Percentiles rank a stretch among this genome's conserved stretches.
These are phyloP conservation scores for Ilyonectria robusta DNA, from an alignment of 2,329 filamentous ascomycete genomes.

Conservation along the genomic window DNA sequence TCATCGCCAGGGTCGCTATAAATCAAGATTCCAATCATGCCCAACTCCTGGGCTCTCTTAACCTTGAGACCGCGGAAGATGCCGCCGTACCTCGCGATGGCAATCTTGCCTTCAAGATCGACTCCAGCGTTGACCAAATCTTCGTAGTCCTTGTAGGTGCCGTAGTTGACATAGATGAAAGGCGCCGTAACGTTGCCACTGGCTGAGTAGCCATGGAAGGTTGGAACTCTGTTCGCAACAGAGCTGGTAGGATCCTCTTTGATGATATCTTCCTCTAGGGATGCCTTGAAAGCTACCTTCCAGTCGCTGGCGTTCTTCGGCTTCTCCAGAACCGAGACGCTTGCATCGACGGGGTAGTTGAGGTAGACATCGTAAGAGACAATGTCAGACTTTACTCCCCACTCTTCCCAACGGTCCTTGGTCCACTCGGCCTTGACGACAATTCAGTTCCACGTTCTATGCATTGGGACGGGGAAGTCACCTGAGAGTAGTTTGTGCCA, in stretches of 20 bases:
- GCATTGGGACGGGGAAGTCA: slow-evolving; percentile 37
- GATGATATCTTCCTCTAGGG: slow-evolving; percentile 86
- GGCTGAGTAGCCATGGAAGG: slow-evolving; percentile 95
- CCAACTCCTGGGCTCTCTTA: slow-evolving; percentile 91
- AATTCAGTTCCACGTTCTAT: slow-evolving; percentile 19
- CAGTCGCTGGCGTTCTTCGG: slow-evolving; percentile 57
- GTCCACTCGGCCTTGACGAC: slow-evolving; percentile 77
- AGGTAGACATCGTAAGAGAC: slow-evolving; percentile 82
- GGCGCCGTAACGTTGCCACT: slow-evolving; percentile 90
- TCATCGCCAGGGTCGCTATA: slow-evolving; percentile 94
- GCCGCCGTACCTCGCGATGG: slow-evolving; percentile 85
- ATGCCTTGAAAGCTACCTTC: slow-evolving; percentile 82
- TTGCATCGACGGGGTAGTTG: slow-evolving; percentile 82
- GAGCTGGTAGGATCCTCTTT: slow-evolving; percentile 86
- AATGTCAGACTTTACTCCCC: slow-evolving; percentile 76
- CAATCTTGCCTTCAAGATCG: slow-evolving; percentile 86
- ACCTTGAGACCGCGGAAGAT: slow-evolving; percentile 94
- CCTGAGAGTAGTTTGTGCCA: slow-evolving; percentile 83
- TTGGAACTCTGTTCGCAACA: slow-evolving; percentile 81
- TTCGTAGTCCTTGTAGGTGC: slow-evolving; percentile 87
- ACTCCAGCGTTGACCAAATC: slow-evolving; percentile 83
- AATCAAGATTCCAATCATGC: slow-evolving; percentile 87
- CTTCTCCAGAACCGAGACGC: slow-evolving; percentile 74
- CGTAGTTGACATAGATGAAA: slow-evolving; percentile 93
- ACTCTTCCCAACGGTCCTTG: slow-evolving; percentile 78